Conservation (phyloP, 2,329 filamentous ascomycete genomes). For the Talaromyces sp. region DNA sequence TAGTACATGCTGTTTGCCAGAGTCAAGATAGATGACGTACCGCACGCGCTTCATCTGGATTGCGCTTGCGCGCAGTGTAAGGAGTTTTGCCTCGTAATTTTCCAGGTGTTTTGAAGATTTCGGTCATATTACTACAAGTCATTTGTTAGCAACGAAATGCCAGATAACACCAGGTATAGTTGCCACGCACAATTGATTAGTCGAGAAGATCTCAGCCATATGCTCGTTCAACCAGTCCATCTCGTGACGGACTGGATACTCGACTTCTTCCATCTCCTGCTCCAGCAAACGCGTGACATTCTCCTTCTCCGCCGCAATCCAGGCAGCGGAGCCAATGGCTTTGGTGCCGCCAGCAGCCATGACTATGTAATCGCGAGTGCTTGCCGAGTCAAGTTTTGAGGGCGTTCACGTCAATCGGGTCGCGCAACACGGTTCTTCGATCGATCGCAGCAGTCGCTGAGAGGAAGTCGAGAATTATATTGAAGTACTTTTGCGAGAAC, state of each 20-base stretch:
- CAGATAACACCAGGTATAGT: slow-evolving; percentile 20
- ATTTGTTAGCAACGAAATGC: slow-evolving; percentile 30
- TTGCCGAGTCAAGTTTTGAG: background rate
- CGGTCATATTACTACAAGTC: slow-evolving; percentile 74
- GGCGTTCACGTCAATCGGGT: background rate
- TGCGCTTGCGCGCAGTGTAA: slow-evolving; percentile 46
- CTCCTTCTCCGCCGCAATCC: slow-evolving; percentile 81
- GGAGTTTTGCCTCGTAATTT: slow-evolving; percentile 52
- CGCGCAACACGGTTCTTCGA: background rate
- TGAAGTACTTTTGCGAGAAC: background rate
- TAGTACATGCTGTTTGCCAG: slow-evolving; percentile 20
- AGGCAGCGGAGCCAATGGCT: slow-evolving; percentile 75
- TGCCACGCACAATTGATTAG: slow-evolving; percentile 73
- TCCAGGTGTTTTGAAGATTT: slow-evolving; percentile 77
- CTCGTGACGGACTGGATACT: slow-evolving; percentile 88
- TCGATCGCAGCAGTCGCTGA: background rate
- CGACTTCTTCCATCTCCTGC: slow-evolving; percentile 87
- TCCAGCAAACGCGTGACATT: slow-evolving; percentile 73
- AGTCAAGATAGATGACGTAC: slow-evolving; percentile 33
- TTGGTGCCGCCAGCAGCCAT: slow-evolving; percentile 41
- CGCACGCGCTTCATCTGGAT: slow-evolving; percentile 44
- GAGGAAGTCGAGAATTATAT: background rate
- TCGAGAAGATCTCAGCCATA: slow-evolving; percentile 89
- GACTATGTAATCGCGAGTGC: slow-evolving; percentile 16
- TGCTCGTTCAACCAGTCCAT: slow-evolving; percentile 98